Evolutionary conservation across 2,329 filamentous ascomycete genomes (phyloP).

Genomic region (Triangularia setosa): DNA sequence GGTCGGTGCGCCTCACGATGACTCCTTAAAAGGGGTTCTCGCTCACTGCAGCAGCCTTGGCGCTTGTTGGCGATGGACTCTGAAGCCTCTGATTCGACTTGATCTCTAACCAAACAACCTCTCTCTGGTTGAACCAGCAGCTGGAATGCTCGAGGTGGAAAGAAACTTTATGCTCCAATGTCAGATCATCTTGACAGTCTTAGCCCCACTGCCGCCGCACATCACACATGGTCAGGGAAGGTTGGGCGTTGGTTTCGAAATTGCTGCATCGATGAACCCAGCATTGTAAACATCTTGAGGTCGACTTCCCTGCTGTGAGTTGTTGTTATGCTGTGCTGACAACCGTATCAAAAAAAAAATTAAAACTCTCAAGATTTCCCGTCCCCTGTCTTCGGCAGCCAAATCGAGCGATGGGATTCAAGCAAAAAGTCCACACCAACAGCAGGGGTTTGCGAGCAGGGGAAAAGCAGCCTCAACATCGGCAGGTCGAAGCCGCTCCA

Average conservation of each 20-base stretch:
- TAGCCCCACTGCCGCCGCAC: conserved; percentile 1
- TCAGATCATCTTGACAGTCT: conserved; percentile 17
- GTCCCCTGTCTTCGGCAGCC: neutral
- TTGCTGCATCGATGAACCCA: neutral
- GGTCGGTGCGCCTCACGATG: neutral
- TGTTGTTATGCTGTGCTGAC: neutral
- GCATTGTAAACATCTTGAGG: neutral
- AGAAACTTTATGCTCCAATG: conserved; percentile 12
- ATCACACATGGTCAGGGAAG: neutral
- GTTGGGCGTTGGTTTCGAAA: neutral
- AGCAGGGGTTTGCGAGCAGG: neutral
- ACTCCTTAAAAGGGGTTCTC: neutral
- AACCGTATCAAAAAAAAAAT: neutral
- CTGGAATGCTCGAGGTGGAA: neutral
- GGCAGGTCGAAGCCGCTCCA: neutral
- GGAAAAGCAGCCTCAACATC: neutral
- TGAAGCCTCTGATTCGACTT: neutral
- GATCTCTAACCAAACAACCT: neutral
- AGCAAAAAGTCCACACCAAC: neutral
- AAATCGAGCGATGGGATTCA: neutral
- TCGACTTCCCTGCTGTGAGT: neutral
- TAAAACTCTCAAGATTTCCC: neutral
- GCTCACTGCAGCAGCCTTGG: neutral
- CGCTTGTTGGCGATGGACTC: neutral
- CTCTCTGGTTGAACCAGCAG: neutral